Evolutionary conservation across 352 stramenopile species (phyloP).

Genomic region (Phytophthora ramorum): DNA sequence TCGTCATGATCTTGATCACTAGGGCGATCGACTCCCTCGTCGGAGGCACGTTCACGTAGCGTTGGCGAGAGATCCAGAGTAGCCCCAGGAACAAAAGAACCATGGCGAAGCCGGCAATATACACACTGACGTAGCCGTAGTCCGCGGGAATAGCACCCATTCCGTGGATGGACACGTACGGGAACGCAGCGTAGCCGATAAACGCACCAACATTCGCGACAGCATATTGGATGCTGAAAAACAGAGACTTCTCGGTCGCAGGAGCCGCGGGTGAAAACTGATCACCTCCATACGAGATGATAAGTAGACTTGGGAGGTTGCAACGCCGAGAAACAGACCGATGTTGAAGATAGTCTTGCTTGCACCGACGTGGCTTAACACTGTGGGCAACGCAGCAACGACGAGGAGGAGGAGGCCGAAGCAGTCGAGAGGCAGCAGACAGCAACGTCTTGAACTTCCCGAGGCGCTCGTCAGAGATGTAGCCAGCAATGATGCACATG

Average conservation of each 20-base stretch:
- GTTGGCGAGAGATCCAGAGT: conserved; percentile 40
- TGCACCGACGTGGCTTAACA: conserved; percentile 23
- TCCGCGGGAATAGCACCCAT: conserved; percentile 56
- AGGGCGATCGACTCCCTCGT: conserved; percentile 45
- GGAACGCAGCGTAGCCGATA: conserved; percentile 77
- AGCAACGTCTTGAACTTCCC: conserved; percentile 39
- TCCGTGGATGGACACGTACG: conserved; percentile 76
- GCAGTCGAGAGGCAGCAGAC: conserved; percentile 30
- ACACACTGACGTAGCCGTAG: conserved; percentile 82
- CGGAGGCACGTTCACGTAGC: conserved; percentile 54
- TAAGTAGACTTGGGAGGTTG: conserved; percentile 46
- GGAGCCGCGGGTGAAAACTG: conserved; percentile 55
- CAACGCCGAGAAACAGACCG: conserved; percentile 54
- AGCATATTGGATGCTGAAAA: conserved; percentile 86
- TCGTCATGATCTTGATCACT: conserved; percentile 41
- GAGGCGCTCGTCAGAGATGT: conserved; percentile 59
- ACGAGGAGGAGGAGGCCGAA: conserved; percentile 52
- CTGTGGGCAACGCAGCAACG: conserved; percentile 41
- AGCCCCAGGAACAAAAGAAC: conserved; percentile 42
- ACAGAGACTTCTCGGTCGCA: conserved; percentile 52
- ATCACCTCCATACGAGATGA: conserved; percentile 64
- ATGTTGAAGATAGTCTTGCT: conserved; percentile 51
- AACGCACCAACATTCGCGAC: conserved; percentile 71
- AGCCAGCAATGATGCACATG: conserved; percentile 54
- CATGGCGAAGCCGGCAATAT: conserved; percentile 49